Evolutionary conservation across 257 asterid species (phyloP).

Genomic region (Verbascum thapsus): DNA sequence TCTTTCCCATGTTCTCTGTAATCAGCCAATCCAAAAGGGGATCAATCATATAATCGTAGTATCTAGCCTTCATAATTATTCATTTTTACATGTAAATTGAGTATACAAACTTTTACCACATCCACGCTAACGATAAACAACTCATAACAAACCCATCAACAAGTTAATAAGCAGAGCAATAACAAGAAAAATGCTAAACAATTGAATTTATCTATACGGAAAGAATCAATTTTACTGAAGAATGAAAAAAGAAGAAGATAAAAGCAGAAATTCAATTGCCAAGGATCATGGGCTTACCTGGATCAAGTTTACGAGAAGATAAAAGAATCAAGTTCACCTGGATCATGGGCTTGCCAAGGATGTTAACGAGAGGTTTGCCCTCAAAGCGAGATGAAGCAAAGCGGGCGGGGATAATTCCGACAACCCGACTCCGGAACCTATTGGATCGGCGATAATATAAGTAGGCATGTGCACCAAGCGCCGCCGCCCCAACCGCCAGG

Average conservation of each 20-base stretch:
- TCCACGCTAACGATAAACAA: too few species aligned
- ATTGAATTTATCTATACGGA: background rate
- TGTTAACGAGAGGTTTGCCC: slow-evolving; percentile 83
- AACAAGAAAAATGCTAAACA: background rate
- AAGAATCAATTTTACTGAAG: background rate
- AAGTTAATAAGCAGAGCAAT: background rate
- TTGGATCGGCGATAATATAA: slow-evolving; percentile 52
- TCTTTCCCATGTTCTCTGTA: slow-evolving; percentile 95
- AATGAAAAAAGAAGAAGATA: background rate
- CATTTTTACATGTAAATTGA: background rate
- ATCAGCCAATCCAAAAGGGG: slow-evolving; percentile 24
- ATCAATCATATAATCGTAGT: background rate
- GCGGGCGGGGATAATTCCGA: slow-evolving; percentile 95
- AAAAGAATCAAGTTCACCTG: slow-evolving; percentile 55
- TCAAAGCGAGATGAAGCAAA: slow-evolving; percentile 87
- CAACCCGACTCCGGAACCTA: slow-evolving; percentile 68
- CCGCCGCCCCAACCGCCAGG: slow-evolving; percentile 53
- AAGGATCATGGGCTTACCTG: too few species aligned
- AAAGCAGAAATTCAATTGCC: too few species aligned
- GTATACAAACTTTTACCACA: too few species aligned
- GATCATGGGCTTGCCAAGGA: slow-evolving; percentile 97
- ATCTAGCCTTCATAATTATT: background rate
- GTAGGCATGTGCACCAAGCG: slow-evolving; percentile 64
- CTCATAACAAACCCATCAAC: background rate
- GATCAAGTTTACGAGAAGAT: too few species aligned